Evolutionary conservation across 495 filamentous ascomycete species (phyloP).

Genomic region (Chaetomidium leptoderma): DNA sequence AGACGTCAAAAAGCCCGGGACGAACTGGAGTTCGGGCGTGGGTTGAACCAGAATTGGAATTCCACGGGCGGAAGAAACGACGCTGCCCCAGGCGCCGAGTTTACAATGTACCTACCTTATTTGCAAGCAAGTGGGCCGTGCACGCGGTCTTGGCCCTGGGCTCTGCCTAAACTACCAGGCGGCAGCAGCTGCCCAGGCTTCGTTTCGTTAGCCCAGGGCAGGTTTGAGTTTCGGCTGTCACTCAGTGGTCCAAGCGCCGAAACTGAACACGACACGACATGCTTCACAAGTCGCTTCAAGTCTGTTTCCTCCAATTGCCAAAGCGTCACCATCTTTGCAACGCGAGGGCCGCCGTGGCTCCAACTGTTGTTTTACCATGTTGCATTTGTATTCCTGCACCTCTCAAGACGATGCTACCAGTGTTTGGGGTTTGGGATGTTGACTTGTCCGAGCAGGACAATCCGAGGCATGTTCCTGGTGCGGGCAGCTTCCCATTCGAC

Average conservation of each 20-base stretch:
- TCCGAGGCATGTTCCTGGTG: background rate
- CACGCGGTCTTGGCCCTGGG: background rate
- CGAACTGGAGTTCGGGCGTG: constrained; percentile 28
- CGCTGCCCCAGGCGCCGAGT: background rate
- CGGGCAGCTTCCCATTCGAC: no score
- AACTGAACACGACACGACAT: constrained; percentile 9
- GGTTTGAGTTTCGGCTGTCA: background rate
- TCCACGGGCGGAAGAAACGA: constrained; percentile 17
- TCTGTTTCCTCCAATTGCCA: constrained; percentile 5
- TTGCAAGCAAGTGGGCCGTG: constrained; percentile 15
- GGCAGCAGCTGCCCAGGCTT: no score
- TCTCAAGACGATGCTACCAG: background rate
- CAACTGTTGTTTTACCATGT: constrained; percentile 2
- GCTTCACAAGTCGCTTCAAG: constrained; percentile 17
- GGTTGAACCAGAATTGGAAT: constrained; percentile 22
- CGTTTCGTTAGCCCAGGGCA: background rate
- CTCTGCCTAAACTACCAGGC: no score
- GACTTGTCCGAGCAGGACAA: background rate
- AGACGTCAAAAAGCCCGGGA: constrained; percentile 25
- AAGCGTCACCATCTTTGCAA: background rate
- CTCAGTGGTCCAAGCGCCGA: constrained; percentile 5
- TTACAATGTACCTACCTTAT: no score
- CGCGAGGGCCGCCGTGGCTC: background rate
- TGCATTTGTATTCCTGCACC: background rate
- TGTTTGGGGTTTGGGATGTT: background rate